Evolutionary conservation across 345 rosid species (phyloP).

Genomic region (Nephelium lappaceum): DNA sequence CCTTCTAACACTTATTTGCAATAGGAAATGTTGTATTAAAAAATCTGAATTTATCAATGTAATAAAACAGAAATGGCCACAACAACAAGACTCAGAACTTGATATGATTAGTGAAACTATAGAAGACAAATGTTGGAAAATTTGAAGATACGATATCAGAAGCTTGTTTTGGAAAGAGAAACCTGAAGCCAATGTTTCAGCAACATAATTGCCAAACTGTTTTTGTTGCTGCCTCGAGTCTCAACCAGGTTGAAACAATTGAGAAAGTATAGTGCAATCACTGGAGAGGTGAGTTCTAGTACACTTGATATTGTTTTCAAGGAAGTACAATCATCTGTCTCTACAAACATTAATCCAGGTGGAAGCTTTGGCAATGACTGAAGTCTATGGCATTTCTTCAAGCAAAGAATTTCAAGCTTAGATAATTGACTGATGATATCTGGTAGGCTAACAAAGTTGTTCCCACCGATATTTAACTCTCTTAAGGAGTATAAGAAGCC

Average conservation of each 20-base stretch:
- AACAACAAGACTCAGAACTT: too few species aligned
- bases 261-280: not conserved
- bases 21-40: too few species aligned
- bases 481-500: not conserved
- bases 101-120: too few species aligned
- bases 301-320: not conserved
- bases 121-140: too few species aligned
- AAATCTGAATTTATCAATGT: too few species aligned
- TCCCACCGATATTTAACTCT: not conserved
- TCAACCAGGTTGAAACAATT: slow-evolving; percentile 4
- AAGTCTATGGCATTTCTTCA: slow-evolving; percentile 14
- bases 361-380: not conserved
- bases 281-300: too few species aligned
- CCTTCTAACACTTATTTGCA: too few species aligned
- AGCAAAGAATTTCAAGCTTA: slow-evolving; percentile 6
- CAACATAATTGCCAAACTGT: not conserved
- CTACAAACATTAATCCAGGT: not conserved
- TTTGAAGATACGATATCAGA: too few species aligned
- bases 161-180: too few species aligned
- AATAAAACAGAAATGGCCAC: too few species aligned
- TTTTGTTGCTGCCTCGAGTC: not conserved
- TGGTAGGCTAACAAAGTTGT: not conserved
- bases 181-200: not conserved
- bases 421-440: not conserved
- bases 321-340: not conserved